Conservation (phyloP, 345 rosid species). For the Kandelia obovata region DNA sequence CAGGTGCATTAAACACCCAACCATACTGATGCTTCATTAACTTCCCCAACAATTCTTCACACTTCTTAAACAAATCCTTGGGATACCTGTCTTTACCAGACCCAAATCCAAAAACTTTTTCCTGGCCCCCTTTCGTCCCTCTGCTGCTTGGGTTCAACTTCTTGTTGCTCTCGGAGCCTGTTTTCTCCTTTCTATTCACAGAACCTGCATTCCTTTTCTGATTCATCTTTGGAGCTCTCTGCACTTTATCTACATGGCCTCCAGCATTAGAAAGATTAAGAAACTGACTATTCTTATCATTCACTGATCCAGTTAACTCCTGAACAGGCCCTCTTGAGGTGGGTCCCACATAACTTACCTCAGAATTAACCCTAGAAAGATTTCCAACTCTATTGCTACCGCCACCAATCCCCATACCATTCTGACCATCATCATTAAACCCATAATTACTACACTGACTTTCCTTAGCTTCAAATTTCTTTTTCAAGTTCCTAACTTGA, state of each 20-base stretch:
- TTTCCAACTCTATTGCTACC: slow-evolving; percentile 26
- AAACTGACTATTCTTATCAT: slow-evolving; percentile 11
- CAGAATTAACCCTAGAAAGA: slow-evolving; percentile 43
- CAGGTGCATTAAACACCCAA: slow-evolving; percentile 82
- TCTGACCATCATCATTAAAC: background rate
- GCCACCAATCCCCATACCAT: slow-evolving; percentile 8
- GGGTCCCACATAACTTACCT: slow-evolving; percentile 46
- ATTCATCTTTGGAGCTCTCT: slow-evolving; percentile 31
- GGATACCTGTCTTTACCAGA: slow-evolving; percentile 34
- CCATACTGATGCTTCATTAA: slow-evolving; percentile 85
- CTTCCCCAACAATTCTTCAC: slow-evolving; percentile 53
- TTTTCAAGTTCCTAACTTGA: slow-evolving; percentile 42
- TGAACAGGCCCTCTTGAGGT: background rate
- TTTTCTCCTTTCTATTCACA: slow-evolving; percentile 26
- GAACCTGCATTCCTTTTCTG: slow-evolving; percentile 25
- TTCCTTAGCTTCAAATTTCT: slow-evolving; percentile 42
- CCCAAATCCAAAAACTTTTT: slow-evolving; percentile 28
- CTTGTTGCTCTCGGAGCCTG: slow-evolving; percentile 33
- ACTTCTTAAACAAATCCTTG: slow-evolving; percentile 47
- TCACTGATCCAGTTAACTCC: slow-evolving; percentile 7
- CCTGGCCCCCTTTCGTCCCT: slow-evolving; percentile 4
- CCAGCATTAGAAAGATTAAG: slow-evolving; percentile 17
- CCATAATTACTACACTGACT: slow-evolving; percentile 10
- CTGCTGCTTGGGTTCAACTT: slow-evolving; percentile 33
- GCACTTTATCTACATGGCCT: slow-evolving; percentile 32